phyloP scores from a whole-genome alignment of 768 basidiomycete species.

The Phaffia tasmanica region DNA sequence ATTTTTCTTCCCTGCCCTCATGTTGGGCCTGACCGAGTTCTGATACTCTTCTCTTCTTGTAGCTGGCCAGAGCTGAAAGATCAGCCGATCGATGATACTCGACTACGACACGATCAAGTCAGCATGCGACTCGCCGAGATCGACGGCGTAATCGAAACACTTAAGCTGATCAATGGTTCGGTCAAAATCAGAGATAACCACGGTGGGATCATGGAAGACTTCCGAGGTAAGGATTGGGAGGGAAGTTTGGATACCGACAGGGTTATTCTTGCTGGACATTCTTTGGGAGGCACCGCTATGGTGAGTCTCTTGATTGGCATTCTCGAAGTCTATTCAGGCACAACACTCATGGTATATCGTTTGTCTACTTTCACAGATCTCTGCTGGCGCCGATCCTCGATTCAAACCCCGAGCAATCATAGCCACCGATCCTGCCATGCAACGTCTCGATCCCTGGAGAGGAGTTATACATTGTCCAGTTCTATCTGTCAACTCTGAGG shows the following conservation, averaged over 20 bases:
- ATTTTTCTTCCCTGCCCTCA: not conserved
- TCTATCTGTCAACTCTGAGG: slow-evolving; percentile 1
- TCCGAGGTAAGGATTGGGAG: not conserved
- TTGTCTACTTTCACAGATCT: not conserved
- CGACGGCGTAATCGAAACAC: not conserved
- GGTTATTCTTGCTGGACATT: not conserved
- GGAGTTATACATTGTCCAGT: not conserved
- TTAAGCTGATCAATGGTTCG: not conserved
- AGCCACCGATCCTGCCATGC: slow-evolving; percentile 1
- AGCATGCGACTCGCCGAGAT: slow-evolving; percentile 1
- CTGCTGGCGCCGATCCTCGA: slow-evolving; percentile 3
- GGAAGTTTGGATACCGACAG: not conserved
- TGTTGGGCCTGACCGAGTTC: too few relatives aligned
- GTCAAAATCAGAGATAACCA: not conserved
- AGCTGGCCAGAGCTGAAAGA: slow-evolving; percentile 2
- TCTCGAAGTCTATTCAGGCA: not conserved
- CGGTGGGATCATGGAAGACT: not conserved
- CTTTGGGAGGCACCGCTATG: slow-evolving; percentile 1
- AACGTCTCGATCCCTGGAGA: slow-evolving; percentile 3
- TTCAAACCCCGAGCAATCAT: not conserved
- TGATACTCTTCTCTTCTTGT: not conserved
- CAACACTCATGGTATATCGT: not conserved
- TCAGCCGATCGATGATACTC: slow-evolving; percentile 3
- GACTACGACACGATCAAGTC: slow-evolving; percentile 5
- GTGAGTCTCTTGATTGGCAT: not conserved